A percentile compares a stretch with the other conserved stretches of the same genome.
Evolutionary conservation across 345 rosid species (phyloP).

Genomic region (Rhodamnia argentea): DNA sequence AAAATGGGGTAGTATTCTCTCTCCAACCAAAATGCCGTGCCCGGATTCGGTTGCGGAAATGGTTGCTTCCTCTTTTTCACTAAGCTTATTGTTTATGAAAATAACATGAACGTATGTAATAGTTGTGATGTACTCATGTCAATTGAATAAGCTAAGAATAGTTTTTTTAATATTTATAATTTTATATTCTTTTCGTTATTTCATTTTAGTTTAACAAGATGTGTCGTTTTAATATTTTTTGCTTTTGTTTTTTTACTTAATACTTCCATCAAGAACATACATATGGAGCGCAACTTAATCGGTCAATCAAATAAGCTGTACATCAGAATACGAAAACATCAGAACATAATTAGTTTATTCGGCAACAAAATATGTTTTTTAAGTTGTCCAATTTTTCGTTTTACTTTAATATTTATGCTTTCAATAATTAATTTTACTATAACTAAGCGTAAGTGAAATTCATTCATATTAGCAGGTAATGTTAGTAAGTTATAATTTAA

Average conservation of each 20-base stretch:
- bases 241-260: background rate
- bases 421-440: background rate
- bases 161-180: background rate
- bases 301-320: background rate
- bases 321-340: background rate
- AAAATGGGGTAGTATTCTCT: background rate
- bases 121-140: background rate
- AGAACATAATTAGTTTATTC: background rate
- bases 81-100: background rate
- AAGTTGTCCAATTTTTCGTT: background rate
- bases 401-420: background rate
- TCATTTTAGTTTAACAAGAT: background rate
- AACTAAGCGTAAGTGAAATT: background rate
- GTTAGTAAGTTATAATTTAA: background rate
- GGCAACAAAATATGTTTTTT: background rate
- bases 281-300: background rate
- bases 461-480: background rate
- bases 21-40: background rate
- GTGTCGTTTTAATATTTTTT: background rate
- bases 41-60: background rate
- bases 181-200: background rate
- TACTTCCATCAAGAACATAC: background rate
- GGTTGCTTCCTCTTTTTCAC: background rate
- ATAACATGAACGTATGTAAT: background rate
- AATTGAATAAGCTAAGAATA: background rate